phyloP scores from a whole-genome alignment of 164 flowering plant genomes.

The Aristolochia californica region DNA sequence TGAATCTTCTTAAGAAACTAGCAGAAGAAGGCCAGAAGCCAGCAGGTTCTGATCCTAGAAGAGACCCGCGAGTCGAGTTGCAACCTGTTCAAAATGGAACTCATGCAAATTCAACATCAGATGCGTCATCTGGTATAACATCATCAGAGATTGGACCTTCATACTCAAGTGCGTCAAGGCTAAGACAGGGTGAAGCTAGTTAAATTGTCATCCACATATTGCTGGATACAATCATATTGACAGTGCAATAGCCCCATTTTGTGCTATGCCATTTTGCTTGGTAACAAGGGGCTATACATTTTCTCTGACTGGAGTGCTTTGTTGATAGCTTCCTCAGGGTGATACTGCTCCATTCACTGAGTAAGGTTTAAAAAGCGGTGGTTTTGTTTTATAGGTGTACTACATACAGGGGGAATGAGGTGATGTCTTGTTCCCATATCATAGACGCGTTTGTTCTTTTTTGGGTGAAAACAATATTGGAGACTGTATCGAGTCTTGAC shows the following conservation, averaged over 20 bases:
- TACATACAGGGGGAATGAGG: not conserved
- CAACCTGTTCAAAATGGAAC: constrained; percentile 23
- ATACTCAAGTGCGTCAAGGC: constrained; percentile 42
- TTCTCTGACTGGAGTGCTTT: not conserved
- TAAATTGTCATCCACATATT: not conserved
- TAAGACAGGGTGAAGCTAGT: constrained; percentile 23
- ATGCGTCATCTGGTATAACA: constrained; percentile 40
- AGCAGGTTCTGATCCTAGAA: constrained; percentile 29
- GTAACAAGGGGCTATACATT: constrained; percentile 1
- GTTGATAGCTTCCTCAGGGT: not conserved
- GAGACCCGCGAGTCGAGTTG: constrained; percentile 34
- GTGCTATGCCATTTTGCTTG: constrained; percentile 7
- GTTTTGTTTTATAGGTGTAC: not conserved
- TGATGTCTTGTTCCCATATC: not conserved
- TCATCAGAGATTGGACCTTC: constrained; percentile 31
- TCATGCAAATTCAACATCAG: constrained; percentile 12
- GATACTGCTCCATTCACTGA: not conserved
- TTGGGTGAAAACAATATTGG: too few relatives aligned
- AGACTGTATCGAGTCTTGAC: too few relatives aligned
- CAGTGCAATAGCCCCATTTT: not conserved
- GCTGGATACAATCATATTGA: not conserved
- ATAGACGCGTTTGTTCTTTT: not conserved
- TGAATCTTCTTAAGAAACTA: constrained; percentile 69
- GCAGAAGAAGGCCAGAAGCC: constrained; percentile 64
- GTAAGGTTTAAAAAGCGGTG: not conserved